A percentile compares a stretch with the other conserved stretches of the same genome.
phyloP scores from a whole-genome alignment of 108 stramenopile species.

The Cyclotella baltica region DNA sequence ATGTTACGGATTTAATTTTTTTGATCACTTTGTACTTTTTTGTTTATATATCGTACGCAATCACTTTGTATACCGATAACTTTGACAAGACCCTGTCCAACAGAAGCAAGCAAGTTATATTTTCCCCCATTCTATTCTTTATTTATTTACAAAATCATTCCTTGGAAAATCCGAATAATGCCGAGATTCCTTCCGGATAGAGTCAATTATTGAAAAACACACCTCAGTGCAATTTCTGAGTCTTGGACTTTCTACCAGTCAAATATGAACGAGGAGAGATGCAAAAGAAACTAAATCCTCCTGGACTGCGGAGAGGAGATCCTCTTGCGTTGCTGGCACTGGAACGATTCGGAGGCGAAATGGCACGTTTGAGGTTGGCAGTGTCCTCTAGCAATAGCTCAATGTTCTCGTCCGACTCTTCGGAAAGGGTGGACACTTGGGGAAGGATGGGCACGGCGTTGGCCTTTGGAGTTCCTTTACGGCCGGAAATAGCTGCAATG shows the following conservation, averaged over 20 bases:
- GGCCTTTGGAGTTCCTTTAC: background rate
- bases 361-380: background rate
- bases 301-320: background rate
- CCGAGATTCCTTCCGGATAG: too few relatives aligned
- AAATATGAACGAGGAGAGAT: conserved; percentile 53
- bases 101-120: too few relatives aligned
- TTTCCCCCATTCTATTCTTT: too few relatives aligned
- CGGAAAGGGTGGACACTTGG: conserved; percentile 16
- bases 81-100: too few relatives aligned
- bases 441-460: background rate
- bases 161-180: too few relatives aligned
- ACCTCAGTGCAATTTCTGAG: background rate
- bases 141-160: too few relatives aligned
- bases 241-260: conserved; percentile 34
- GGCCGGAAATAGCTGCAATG: background rate
- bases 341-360: background rate
- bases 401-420: conserved; percentile 19
- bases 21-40: too few relatives aligned
- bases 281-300: conserved; percentile 53
- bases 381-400: conserved; percentile 7
- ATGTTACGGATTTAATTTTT: too few relatives aligned
- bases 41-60: too few relatives aligned
- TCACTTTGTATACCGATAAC: too few relatives aligned
- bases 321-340: background rate
- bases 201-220: background rate